Base-by-base conservation (phyloP, 1,284 basidiomycete genomes). In the Dichomitus squalens region DNA sequence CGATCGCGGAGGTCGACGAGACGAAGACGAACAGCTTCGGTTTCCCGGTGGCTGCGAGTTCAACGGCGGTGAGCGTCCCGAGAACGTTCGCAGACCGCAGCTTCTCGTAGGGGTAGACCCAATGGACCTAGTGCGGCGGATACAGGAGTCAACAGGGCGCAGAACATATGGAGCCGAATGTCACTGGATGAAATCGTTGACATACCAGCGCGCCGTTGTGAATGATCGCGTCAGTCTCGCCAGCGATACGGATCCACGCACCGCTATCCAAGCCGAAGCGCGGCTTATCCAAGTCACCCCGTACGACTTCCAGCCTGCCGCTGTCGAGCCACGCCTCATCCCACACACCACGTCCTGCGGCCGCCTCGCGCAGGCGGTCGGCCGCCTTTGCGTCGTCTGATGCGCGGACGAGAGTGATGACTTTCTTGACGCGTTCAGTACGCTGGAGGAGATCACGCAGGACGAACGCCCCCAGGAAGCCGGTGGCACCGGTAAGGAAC, bases 21-120 rank as follows among this genome's bases (percentile, higher is more conserved):
- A 99, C 88, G 69, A 99, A 98, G 1, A 95, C 88, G 63, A 98
- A 75, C 5, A 82, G 74, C 78, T 99, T 99, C 39, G 90, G 83
- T 70, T 88, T 92, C 21, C 79, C 80, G 6, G 80, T 79, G 2
- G 86, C 83, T 12, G 93, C 93, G 29, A 99, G 83, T 49, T 92
- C 84, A 52, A 98, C 82, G 1, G 88, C 87, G 2, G 90, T 90
- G 54, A 98, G 69, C 2, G 97, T 99, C 0, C 92, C 90, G 3
- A 96, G 71, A 12, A 99, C 97, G 71, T 99, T 99, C 27, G 96
- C 86, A 0, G 90, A 82, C 16, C 96, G 90, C 35, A 99, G 82
- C 73, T 90, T 95, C 71, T 94, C 90, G 75, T 99, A 99, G 0
- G 96, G 95, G 74, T 98, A 99, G 2, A 99, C 94, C 97, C 97